Base-by-base conservation (phyloP, 345 rosid genomes). In the Gossypium turneri region DNA sequence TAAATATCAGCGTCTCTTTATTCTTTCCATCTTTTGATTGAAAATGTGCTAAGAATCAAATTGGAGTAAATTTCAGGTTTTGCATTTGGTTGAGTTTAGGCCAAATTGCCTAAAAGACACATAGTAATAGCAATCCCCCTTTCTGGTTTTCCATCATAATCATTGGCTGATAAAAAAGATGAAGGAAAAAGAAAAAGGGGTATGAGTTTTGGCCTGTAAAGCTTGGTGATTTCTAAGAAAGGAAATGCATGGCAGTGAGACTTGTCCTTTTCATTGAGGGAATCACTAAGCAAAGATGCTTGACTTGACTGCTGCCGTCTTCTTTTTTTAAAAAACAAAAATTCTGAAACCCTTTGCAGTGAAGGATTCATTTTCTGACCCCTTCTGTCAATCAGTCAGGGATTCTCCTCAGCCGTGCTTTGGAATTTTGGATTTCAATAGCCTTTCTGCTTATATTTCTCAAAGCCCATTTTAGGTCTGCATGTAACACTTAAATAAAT, bases 251-350 rank as follows among this genome's bases (percentile, higher is more conserved):
- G 72, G 63, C 72, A 44, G 52, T 4, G 27, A 10, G 71, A 67
- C 2, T 67, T 13, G 71, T 67, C 71, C 7, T 67, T 67, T 67
- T 47, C 71, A 13, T 25, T 1, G 7, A 6, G 19, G 38, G 71
- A 45, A 67, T 67, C 71, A 47, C 71, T 45, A n/a, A 20, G 71
- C 71, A 45, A 66, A 66, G 70, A 59, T 66, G 53, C 27, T 45
- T 59, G 34, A 58, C 62, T 57, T 10, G 63, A 58, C 38, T 25
- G 13, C 8, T 56, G 60, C 34, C 24, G 64, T 7, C 38, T 20
- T 22, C 2, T 12, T 12, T 20, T 19, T 0, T 45, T 11, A 57
- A 57, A 3, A 3, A 20, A 57, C 3, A 56, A 2, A 12, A 56
- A 57, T 9, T 57, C 53, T 24, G 38, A 24, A 58, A 59, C 63